Percentiles rank a stretch among this genome's conserved stretches.
phyloP scores from a whole-genome alignment of 192 early-diverging fungal genomes.

The Irineochytrium annulatum region DNA sequence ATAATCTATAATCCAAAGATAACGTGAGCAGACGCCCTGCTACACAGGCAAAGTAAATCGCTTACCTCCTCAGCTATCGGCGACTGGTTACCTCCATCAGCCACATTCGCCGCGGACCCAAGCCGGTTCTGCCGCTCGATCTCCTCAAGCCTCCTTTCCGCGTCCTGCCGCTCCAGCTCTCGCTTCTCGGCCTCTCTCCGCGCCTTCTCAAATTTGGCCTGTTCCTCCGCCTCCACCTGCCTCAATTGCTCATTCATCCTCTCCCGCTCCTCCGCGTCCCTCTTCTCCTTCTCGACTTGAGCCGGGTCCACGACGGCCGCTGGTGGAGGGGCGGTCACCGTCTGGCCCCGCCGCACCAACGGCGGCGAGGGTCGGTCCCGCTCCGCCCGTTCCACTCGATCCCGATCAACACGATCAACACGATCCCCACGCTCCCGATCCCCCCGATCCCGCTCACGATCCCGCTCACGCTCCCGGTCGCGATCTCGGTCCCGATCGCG shows the following conservation, averaged over 20 bases:
- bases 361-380: too few species aligned
- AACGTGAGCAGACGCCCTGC: constrained; percentile 33
- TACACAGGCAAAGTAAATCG: not conserved
- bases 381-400: not conserved
- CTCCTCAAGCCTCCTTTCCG: constrained; percentile 40
- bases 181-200: constrained; percentile 36
- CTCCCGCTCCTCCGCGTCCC: constrained; percentile 29
- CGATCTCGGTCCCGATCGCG: not conserved
- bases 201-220: constrained; percentile 46
- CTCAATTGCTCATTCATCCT: constrained; percentile 7
- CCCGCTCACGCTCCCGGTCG: too few species aligned
- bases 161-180: constrained; percentile 45
- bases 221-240: constrained; percentile 25
- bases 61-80: not conserved
- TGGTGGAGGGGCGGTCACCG: not conserved
- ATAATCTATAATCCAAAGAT: constrained; percentile 16
- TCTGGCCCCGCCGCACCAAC: too few species aligned
- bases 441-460: not conserved
- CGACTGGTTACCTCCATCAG: constrained; percentile 6
- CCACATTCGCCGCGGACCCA: too few species aligned
- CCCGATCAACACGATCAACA: too few species aligned
- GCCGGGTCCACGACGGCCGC: not conserved
- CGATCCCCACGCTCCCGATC: not conserved
- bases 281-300: constrained; percentile 11
- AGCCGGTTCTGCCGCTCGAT: constrained; percentile 38